These are phyloP conservation scores for Agrocybe chaxingu DNA, from an alignment of 768 basidiomycete species.

Conservation along the genomic window DNA sequence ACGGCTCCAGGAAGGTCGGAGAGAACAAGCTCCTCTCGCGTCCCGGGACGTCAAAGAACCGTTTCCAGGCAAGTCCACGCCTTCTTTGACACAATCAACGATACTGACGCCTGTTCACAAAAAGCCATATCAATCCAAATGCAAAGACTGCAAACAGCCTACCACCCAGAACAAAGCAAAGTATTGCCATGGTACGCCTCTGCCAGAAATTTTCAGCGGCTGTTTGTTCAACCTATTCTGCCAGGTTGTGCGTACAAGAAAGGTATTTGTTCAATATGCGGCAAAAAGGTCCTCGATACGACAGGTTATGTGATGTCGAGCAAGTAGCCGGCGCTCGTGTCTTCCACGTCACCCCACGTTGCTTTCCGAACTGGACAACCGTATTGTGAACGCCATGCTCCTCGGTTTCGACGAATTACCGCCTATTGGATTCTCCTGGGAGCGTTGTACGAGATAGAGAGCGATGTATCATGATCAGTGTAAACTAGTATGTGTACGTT, in stretches of 20 bases:
- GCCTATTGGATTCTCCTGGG: too few relatives aligned
- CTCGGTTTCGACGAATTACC: too few relatives aligned
- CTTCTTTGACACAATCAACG: conserved; percentile 21
- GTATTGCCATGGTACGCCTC: conserved; percentile 77
- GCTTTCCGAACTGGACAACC: too few relatives aligned
- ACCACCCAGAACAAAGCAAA: conserved; percentile 85
- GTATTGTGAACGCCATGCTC: too few relatives aligned
- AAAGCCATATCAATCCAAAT: conserved; percentile 83
- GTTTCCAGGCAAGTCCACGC: conserved; percentile 60
- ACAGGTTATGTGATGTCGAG: conserved; percentile 82
- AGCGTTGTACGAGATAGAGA: too few relatives aligned
- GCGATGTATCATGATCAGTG: neutral
- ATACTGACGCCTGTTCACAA: conserved; percentile 18
- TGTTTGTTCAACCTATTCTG: conserved; percentile 7
- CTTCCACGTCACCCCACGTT: neutral
- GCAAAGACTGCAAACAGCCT: conserved; percentile 83
- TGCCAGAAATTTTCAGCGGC: conserved; percentile 1
- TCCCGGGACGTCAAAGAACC: conserved; percentile 69
- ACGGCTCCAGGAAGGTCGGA: conserved; percentile 75
- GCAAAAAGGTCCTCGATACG: conserved; percentile 83
- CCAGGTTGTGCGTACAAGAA: conserved; percentile 87
- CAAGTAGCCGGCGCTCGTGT: conserved; percentile 44
- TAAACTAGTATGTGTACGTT: conserved; percentile 19
- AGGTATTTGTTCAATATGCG: conserved; percentile 84
- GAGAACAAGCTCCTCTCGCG: conserved; percentile 80